Base-by-base conservation (phyloP, 345 rosid genomes). In the Balakata baccata region DNA sequence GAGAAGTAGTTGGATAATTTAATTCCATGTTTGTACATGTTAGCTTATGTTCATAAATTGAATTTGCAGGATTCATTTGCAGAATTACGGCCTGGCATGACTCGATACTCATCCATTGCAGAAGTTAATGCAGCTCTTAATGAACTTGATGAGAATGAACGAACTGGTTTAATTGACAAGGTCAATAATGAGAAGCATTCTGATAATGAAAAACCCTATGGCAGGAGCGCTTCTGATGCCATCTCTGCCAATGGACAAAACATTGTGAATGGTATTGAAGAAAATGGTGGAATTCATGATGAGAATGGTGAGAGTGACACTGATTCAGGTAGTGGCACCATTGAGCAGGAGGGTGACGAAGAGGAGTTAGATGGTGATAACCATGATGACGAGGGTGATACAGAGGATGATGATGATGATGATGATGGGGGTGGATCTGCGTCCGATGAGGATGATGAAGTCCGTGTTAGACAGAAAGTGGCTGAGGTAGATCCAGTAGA, bases 381-480 rank as follows among this genome's bases (percentile, higher is more conserved):
- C 70, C 92, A 82, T 81, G 93, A 87, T 17, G 91, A 83, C 61
- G 93, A 87, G 52, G 79, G 86, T 68, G 92, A 86, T 59, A 90
- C 80, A 3, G 89, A 88, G 41, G 92, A 88, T 18, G 93, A 86
- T 13, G 89, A 82, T 0, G 84, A 88, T n/a, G n/a, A n/a, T 52
- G 93, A 85, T 68, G 96, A 87, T 78, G 89, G 83, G 0, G 90
- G 57, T 66, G 90, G 85, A 46, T 89, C 92, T 73, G 94, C 85
- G 80, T 90, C 91, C 43, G 98, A 91, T 53, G 98, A 90, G 79
- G 99, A 91, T 65, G 90, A 91, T 78, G 93, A 90, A 77, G 92
- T 93, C 69, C 96, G 75, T 72, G 89, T 96, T 54, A 91, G 97
- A 80, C 98, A 91, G 84, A 90, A 85, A 80, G 83, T 85, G 43